A percentile compares a stretch with the other conserved stretches of the same genome.
phyloP scores from a whole-genome alignment of 2,329 filamentous ascomycete genomes.

The Penicillium occitanis region DNA sequence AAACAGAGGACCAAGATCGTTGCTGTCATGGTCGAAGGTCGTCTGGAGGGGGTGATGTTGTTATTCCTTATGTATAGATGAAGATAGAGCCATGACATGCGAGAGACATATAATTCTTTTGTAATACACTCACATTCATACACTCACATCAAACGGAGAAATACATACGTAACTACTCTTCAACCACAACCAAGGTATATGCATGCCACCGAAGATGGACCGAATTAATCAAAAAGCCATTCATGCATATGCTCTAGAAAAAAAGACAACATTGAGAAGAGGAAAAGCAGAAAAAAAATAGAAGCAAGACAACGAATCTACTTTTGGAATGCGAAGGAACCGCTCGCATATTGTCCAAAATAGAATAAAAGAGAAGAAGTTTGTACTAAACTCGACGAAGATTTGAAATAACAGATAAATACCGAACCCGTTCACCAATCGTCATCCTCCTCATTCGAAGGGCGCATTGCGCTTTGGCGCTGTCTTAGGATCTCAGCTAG shows the following conservation, averaged over 20 bases:
- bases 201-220: constrained; percentile 4
- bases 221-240: constrained; percentile 2
- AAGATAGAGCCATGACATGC: neutral
- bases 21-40: neutral
- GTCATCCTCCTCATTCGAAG: constrained; percentile 63
- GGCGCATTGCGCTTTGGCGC: constrained; percentile 71
- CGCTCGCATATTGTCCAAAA: constrained; percentile 7
- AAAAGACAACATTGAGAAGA: neutral
- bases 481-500: constrained; percentile 76
- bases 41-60: neutral
- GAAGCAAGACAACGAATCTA: neutral
- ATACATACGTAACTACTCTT: neutral
- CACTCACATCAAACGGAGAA: neutral
- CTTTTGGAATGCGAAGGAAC: neutral
- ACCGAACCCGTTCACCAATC: constrained; percentile 58
- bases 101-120: neutral
- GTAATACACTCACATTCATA: neutral
- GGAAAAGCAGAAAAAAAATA: neutral
- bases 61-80: neutral
- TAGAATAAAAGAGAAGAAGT: neutral
- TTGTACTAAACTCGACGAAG: neutral
- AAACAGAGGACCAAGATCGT: no score
- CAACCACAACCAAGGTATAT: neutral
- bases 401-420: neutral
- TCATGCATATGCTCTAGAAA: constrained; percentile 15